Evolutionary conservation across 2,329 filamentous ascomycete species (phyloP), one percentile per base, ranked within the genome.

Genomic region (Purpureocillium lavendulum): DNA sequence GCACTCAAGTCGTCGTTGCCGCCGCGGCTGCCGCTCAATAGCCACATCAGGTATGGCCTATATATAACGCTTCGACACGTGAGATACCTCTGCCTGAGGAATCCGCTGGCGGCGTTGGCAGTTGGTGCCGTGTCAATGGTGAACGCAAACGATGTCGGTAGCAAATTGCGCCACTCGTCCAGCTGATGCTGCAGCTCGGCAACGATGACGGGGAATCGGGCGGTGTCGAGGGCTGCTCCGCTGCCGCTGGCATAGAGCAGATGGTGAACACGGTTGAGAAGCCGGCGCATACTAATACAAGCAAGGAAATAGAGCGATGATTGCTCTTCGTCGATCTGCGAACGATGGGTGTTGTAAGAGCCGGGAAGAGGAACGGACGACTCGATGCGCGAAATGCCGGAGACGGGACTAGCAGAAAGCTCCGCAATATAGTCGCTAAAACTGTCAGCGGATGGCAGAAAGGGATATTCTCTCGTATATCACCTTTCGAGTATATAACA

Each of bases 401-500:
- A 70, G 18, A 68, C 66, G 0, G 71, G 70, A 11, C 72, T 62
- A 2, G 64, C 65, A 4, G 70, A 69, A 3, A 75, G 55, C 44
- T 74, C 71, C 4, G 71, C 70, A 12, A 75, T 61, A 36, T 73
- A 71, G 46, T 74, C 70, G 33, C 69, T 73, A 15, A 26, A 26
- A 26, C 21, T 10, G 21, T 26, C 21, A 26, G 21, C 10, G 10
- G n/a, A 6, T 26, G 6, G 21, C 10, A 6, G 6, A 26, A 26
- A 26, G 10, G 10, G 6, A 10, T 26, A 5, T 26, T 10, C 6
- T 26, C 21, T 10, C 6, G 6, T 26, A 10, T 26, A 26, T 26
- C 30, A 66, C 69, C 67, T 71, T 49, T 75, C 70, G 0, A 75
- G 57, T 10, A 75, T 70, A 40, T 73, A 74, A 41, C 70, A 73